phyloP scores from a whole-genome alignment of 2,329 filamentous ascomycete species.

The Lecanicillium sp. region DNA sequence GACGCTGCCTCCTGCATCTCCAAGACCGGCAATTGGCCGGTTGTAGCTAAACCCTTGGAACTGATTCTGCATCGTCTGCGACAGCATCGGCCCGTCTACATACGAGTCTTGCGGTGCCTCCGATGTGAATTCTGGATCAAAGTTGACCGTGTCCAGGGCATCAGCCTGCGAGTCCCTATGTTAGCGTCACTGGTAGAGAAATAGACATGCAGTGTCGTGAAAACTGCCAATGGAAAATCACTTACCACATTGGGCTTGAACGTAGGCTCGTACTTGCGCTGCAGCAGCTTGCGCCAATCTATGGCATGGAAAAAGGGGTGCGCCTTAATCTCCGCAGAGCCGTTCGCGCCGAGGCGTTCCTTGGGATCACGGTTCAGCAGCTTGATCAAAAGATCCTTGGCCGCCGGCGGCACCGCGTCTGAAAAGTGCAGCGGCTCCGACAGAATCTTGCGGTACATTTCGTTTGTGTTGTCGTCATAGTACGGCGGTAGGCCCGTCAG shows the following conservation, averaged over 20 bases:
- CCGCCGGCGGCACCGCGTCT: constrained; percentile 86
- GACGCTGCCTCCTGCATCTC: constrained; percentile 88
- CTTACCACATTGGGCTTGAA: constrained; percentile 95
- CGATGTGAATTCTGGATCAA: constrained; percentile 84
- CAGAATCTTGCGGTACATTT: constrained; percentile 99
- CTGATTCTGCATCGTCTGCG: constrained; percentile 93
- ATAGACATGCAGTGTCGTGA: too few species aligned
- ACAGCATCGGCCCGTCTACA: constrained; percentile 83
- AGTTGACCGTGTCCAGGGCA: constrained; percentile 86
- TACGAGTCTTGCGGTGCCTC: constrained; percentile 88
- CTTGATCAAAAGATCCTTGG: constrained; percentile 84
- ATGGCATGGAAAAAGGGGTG: constrained; percentile 99
- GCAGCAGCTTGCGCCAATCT: constrained; percentile 94
- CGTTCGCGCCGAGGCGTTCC: constrained; percentile 82
- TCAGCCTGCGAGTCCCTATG: constrained; percentile 66
- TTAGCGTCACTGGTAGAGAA: too few species aligned
- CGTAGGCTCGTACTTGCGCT: constrained; percentile 95
- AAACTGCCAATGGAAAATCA: too few species aligned
- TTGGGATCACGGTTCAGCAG: constrained; percentile 89
- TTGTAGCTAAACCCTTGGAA: constrained; percentile 98
- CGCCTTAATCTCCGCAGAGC: constrained; percentile 94
- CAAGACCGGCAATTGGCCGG: constrained; percentile 84
- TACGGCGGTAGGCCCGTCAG: constrained; percentile 93
- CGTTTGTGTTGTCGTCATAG: constrained; percentile 98
- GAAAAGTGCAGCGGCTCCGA: constrained; percentile 95